phyloP scores from a whole-genome alignment of 257 asterid genomes.

The Gardenia jasminoides region DNA sequence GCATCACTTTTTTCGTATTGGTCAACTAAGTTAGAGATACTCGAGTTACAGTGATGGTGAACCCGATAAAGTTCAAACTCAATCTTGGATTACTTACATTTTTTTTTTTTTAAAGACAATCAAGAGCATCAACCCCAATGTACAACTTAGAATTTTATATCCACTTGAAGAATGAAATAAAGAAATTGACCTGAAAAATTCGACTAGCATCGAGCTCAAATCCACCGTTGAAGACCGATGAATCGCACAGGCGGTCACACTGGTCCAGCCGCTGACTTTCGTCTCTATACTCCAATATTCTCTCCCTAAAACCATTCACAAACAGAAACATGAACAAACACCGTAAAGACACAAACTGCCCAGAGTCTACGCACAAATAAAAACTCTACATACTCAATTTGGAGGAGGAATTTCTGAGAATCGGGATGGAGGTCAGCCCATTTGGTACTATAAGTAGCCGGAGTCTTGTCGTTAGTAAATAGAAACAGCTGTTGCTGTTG shows the following conservation, averaged over 20 bases:
- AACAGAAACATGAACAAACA: neutral
- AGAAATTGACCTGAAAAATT: conserved; percentile 58
- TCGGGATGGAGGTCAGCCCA: conserved; percentile 98
- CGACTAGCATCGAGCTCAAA: conserved; percentile 90
- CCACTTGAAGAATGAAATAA: neutral
- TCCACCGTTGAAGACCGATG: conserved; percentile 70
- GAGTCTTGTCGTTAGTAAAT: conserved; percentile 70
- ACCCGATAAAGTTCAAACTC: neutral
- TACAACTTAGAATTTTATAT: neutral
- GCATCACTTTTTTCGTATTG: neutral
- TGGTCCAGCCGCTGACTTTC: conserved; percentile 93
- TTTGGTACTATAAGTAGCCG: conserved; percentile 83
- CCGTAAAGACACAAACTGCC: neutral
- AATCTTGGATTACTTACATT: neutral
- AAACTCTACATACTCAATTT: conserved; percentile 60
- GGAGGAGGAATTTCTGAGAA: conserved; percentile 79
- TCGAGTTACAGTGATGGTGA: neutral
- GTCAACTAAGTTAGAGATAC: neutral
- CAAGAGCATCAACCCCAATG: neutral
- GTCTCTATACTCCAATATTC: conserved; percentile 78
- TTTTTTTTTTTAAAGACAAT: neutral
- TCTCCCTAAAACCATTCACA: conserved; percentile 61
- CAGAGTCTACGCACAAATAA: neutral
- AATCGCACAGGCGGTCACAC: conserved; percentile 84
- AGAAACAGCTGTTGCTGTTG: conserved; percentile 70